Evolutionary conservation across 2,329 filamentous ascomycete species (phyloP), one percentile per base, ranked within the genome.

Genomic region (Westerdykella sp.): DNA sequence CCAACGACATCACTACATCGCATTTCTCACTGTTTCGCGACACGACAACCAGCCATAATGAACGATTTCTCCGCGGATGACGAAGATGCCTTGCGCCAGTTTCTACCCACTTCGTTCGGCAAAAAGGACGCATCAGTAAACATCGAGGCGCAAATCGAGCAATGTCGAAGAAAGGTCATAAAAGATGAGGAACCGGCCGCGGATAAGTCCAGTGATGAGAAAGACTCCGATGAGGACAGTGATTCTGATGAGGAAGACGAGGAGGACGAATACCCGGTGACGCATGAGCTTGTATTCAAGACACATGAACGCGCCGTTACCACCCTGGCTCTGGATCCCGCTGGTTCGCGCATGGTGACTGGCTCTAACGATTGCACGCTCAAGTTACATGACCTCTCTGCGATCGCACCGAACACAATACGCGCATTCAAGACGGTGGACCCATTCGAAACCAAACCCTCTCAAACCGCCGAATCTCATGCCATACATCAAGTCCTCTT

Each of bases 381-480:
- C 57, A 97, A 96, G 63, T 75, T 98, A 14, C 89, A 96, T 70
- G 91, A 98, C 64, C 95, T 98, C 65, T 82, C 90, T 2, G 87
- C 90, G 37, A 94, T 98, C 84, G 96, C 91, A 1, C 88, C 90
- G 1, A 93, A 89, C 5, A 97, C 93, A 0, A 78, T 98, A 40
- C 85, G 91, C 56, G 88, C 93, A 1, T 98, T 98, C 76, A 89
- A 88, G 60, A 90, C 84, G 7, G 76, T 97, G 38, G 91, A 98
- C 61, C 91, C 93, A 0, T 90, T 84, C 56, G 80, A 82, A 40
- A 80, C 81, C 22, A 95, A 94, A 63, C 68, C 76, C 36, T 77
- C 80, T 13, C 76, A 84, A 5, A 80, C 76, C 43, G 78, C 84
- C 31, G 93, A 97, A 64, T 85, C 88, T 14, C 93, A 97, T 63